Conservation (phyloP, 2,329 filamentous ascomycete species). For the Elsinoe fawcettii region DNA sequence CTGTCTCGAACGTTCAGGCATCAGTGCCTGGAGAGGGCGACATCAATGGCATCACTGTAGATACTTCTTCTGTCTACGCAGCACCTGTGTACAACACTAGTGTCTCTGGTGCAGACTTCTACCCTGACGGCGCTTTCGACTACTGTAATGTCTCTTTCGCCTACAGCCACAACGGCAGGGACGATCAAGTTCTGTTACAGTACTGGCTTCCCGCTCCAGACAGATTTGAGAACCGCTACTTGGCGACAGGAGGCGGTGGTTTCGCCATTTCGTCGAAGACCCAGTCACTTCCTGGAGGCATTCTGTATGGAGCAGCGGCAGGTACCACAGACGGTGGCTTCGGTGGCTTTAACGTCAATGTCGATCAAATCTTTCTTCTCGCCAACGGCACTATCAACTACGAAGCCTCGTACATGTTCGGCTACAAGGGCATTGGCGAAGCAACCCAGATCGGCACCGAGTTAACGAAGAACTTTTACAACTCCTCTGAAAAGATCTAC, state of each 20-base stretch:
- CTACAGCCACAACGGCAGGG: constrained; percentile 37
- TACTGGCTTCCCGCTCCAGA: constrained; percentile 38
- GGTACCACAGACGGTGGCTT: constrained; percentile 46
- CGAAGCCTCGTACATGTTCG: constrained; percentile 44
- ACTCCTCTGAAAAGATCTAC: constrained; percentile 30
- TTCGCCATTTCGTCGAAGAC: constrained; percentile 35
- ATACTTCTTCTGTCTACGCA: constrained; percentile 33
- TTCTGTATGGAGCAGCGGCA: constrained; percentile 40
- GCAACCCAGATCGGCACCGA: constrained; percentile 43
- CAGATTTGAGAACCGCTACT: constrained; percentile 39
- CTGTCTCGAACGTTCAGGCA: constrained; percentile 17
- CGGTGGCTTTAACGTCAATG: constrained; percentile 37
- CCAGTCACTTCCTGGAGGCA: constrained; percentile 30
- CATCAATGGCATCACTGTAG: constrained; percentile 32
- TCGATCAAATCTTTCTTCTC: constrained; percentile 27
- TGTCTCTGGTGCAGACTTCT: constrained; percentile 25
- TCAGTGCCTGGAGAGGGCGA: constrained; percentile 19
- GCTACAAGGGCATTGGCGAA: constrained; percentile 46
- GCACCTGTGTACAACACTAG: constrained; percentile 30
- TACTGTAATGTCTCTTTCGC: constrained; percentile 21
- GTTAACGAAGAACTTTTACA: constrained; percentile 36
- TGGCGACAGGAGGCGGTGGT: constrained; percentile 31
- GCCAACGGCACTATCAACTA: constrained; percentile 46
- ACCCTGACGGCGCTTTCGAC: constrained; percentile 26
- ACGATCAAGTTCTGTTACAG: constrained; percentile 30